Evolutionary conservation across 306 rosid species (phyloP), one percentile per base, ranked within the genome.

Genomic region (Cucurbita argyrosperma): DNA sequence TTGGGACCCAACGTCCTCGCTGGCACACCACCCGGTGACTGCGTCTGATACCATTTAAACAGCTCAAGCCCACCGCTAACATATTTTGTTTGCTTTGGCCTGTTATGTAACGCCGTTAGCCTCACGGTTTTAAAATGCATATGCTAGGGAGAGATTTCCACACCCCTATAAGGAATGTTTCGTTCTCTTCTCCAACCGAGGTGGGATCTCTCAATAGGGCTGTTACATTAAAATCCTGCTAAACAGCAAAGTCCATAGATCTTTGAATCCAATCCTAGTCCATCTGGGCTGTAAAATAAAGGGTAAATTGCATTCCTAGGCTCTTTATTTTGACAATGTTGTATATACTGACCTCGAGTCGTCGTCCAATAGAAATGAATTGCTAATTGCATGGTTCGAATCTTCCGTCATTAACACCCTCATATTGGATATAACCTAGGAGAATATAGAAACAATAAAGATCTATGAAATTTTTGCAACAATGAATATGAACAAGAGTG

Each of bases 321-420:
- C 35, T 30, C 35, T 30, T 30, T 30, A 30, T 30, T 30, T 30
- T 18, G 72, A 64, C 14, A 16, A n/a, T 42, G n/a, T 65, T 65
- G 40, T 46, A 7, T 42, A 26, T 26, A 30, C 58, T 70, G 16
- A 95, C 99, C 99, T 95, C n/a, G 99, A 95, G 83, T 95, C 99
- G 53, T 95, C 99, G 23, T 95, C 99, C 77, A 95, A 81, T 76
- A 95, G 89, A 89, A 95, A 95, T 51, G 99, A 95, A 80, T 92
- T 91, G 87, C 97, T 95, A 49, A 95, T 95, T 63, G 99, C 89
- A 78, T 88, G 90, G 80, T 81, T 83, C 40, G 99, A 95, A 79
- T 95, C 99, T 81, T 95, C 99, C 0, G 97, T 85, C 92, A 95
- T 92, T 92, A 95, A 72, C 75, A 87, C 77, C 82, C 97, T 87